Conservation (phyloP, 495 filamentous ascomycete genomes). For the Aspergillus carlsbadensis region DNA sequence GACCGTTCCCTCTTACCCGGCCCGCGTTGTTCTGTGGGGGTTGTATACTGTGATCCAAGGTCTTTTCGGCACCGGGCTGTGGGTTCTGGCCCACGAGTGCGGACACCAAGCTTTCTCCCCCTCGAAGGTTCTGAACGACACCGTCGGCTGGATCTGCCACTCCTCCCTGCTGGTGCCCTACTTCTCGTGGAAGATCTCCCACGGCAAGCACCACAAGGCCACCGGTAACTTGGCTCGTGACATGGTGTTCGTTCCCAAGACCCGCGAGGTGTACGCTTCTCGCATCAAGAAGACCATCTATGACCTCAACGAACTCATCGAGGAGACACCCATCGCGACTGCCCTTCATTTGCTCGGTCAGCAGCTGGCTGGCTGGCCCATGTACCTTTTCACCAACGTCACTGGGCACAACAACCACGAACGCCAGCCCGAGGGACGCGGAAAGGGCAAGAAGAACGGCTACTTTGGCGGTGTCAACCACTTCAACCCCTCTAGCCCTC, state of each 20-base stretch:
- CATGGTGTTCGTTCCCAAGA: conserved; percentile 95
- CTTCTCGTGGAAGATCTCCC: conserved; percentile 91
- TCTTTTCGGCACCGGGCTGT: conserved; percentile 64
- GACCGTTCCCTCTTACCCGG: conserved; percentile 51
- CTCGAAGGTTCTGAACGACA: conserved; percentile 77
- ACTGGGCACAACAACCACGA: conserved; percentile 94
- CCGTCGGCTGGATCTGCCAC: conserved; percentile 82
- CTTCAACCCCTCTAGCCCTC: conserved; percentile 81
- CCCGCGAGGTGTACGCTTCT: conserved; percentile 70
- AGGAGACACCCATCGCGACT: conserved; percentile 91
- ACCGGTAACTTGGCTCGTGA: conserved; percentile 94
- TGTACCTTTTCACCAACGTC: conserved; percentile 80
- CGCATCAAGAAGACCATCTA: conserved; percentile 68
- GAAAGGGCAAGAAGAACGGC: conserved; percentile 87
- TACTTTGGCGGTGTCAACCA: conserved; percentile 83
- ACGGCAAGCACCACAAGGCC: conserved; percentile 93
- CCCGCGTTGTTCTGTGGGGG: conserved; percentile 53
- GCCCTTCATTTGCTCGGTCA: conserved; percentile 69
- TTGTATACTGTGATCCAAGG: conserved; percentile 66
- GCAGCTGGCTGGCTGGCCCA: conserved; percentile 86
- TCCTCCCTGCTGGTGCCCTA: conserved; percentile 81
- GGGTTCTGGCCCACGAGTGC: conserved; percentile 74
- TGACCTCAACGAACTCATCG: conserved; percentile 80
- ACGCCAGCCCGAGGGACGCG: conserved; percentile 79
- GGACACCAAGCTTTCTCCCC: conserved; percentile 80